Conservation (phyloP, 2,329 filamentous ascomycete species). For the Alternaria brassicicola region DNA sequence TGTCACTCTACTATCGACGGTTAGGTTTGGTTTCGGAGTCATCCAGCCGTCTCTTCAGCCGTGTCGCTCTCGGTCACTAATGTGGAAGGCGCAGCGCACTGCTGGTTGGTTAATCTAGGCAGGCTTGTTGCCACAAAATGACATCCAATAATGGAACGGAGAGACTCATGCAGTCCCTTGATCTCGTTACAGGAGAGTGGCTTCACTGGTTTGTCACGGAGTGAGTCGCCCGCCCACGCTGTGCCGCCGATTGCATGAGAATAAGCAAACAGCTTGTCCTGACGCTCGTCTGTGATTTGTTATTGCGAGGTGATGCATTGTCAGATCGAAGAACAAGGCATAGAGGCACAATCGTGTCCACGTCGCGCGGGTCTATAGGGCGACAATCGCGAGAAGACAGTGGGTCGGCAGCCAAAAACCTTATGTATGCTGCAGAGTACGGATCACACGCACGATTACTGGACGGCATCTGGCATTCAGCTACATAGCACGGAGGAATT, state of each 20-base stretch:
- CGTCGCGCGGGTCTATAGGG: neutral
- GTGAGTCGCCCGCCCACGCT: neutral
- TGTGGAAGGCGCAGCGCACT: neutral
- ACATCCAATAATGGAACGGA: neutral
- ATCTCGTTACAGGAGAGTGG: neutral
- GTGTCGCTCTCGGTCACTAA: neutral
- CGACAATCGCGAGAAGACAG: neutral
- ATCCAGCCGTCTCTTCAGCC: neutral
- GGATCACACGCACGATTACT: neutral
- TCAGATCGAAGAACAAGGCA: neutral
- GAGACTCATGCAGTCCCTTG: too few relatives aligned
- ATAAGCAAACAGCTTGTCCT: neutral
- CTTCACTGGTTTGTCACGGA: neutral
- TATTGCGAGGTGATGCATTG: too few relatives aligned
- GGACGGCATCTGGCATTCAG: neutral
- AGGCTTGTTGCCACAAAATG: neutral
- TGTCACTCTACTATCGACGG: neutral
- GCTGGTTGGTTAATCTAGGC: neutral
- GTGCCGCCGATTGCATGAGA: neutral
- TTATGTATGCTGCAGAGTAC: neutral
- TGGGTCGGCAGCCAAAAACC: neutral
- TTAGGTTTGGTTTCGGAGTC: neutral
- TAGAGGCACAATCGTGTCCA: neutral
- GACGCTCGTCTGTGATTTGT: neutral
- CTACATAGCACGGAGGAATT: neutral